Percentiles rank a stretch among this genome's conserved stretches.
phyloP scores from a whole-genome alignment of 345 rosid genomes.

The Corymbia maculata region DNA sequence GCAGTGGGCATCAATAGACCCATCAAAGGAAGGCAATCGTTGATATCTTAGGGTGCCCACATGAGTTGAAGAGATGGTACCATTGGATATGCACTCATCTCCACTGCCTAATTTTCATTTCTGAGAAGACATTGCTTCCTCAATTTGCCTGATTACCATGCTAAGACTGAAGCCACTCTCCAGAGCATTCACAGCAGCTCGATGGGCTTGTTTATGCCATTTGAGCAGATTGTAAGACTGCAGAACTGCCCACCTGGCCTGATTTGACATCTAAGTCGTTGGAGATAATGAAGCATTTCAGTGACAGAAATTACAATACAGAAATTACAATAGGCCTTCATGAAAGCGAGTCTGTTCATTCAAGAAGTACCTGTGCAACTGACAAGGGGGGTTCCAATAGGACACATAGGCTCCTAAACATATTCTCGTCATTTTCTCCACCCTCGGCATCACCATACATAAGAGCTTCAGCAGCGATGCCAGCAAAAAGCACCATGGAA shows the following conservation, averaged over 20 bases:
- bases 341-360: neutral
- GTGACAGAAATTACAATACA: no score
- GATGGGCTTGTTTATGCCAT: conserved; percentile 77
- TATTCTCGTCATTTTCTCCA: conserved; percentile 94
- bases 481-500: conserved; percentile 92
- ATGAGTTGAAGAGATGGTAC: neutral
- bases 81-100: neutral
- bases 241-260: conserved; percentile 86
- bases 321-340: neutral
- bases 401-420: conserved; percentile 78
- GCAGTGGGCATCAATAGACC: neutral
- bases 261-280: conserved; percentile 75
- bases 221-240: conserved; percentile 88
- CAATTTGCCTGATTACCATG: conserved; percentile 61
- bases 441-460: conserved; percentile 93
- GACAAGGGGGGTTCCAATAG: conserved; percentile 81
- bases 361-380: conserved; percentile 45
- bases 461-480: conserved; percentile 95
- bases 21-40: neutral
- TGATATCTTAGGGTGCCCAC: neutral
- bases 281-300: neutral
- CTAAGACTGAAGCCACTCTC: conserved; percentile 77
- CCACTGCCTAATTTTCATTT: conserved; percentile 4
- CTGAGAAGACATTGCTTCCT: conserved; percentile 58
- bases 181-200: conserved; percentile 71